Evolutionary conservation across 2,329 filamentous ascomycete genomes (phyloP).

Genomic region (Venturia effusa): DNA sequence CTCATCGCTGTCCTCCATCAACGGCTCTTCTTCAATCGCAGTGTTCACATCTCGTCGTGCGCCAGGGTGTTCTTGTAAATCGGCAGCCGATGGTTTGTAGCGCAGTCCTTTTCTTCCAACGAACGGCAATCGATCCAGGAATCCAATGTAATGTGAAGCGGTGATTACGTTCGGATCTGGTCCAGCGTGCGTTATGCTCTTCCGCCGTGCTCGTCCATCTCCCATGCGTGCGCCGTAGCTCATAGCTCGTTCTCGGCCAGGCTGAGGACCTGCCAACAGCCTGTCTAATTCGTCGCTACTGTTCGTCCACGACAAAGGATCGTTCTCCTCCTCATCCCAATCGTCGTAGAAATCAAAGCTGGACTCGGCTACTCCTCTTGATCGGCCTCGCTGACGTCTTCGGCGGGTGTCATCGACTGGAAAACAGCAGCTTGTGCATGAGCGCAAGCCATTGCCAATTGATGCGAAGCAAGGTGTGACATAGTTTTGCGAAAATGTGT

Average conservation of each 20-base stretch:
- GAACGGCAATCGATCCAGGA: conserved; percentile 74
- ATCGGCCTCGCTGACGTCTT: conserved; percentile 51
- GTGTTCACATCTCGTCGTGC: conserved; percentile 24
- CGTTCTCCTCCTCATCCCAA: conserved; percentile 64
- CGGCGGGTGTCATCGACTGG: conserved; percentile 66
- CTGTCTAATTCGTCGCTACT: conserved; percentile 78
- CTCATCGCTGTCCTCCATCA: conserved; percentile 54
- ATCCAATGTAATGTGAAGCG: conserved; percentile 74
- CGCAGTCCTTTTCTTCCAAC: conserved; percentile 66
- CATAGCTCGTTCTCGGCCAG: conserved; percentile 69
- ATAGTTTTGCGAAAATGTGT: conserved; percentile 78
- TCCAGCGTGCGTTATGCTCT: conserved; percentile 43
- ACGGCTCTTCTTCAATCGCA: conserved; percentile 53
- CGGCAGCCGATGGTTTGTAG: conserved; percentile 85
- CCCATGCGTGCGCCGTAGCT: conserved; percentile 67
- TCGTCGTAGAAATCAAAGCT: conserved; percentile 98
- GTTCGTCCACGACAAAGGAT: conserved; percentile 74
- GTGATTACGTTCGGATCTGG: conserved; percentile 81
- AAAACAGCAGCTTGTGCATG: conserved; percentile 60
- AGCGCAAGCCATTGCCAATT: conserved; percentile 53
- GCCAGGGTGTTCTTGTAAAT: conserved; percentile 77
- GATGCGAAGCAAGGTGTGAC: conserved; percentile 67
- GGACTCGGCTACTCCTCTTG: conserved; percentile 54
- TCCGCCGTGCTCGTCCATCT: conserved; percentile 30
- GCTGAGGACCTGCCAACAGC: conserved; percentile 56